Evolutionary conservation across 768 basidiomycete genomes (phyloP).

Genomic region (Psilocybe cyanescens): DNA sequence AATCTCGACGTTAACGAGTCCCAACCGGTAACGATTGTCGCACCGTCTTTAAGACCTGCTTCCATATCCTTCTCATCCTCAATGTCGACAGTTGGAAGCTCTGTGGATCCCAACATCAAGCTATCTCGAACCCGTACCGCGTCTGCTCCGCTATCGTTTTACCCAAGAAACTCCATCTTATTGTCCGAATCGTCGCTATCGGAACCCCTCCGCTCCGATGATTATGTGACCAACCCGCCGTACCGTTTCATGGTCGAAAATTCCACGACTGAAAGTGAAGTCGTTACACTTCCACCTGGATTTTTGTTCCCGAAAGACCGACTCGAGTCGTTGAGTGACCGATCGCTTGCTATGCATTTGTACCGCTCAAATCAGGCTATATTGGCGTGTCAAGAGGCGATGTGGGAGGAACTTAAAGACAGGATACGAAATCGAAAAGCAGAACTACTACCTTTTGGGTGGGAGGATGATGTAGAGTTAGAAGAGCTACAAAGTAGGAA

Average conservation of each 20-base stretch:
- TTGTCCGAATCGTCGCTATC: conserved; percentile 14
- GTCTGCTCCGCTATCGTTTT: conserved; percentile 37
- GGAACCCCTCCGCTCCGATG: conserved; percentile 6
- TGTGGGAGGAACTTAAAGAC: conserved; percentile 77
- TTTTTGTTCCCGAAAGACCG: conserved; percentile 44
- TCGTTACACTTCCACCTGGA: conserved; percentile 30
- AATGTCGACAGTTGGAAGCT: conserved; percentile 42
- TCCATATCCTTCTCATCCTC: conserved; percentile 60
- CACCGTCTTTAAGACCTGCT: conserved; percentile 41
- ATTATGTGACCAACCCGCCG: conserved; percentile 26
- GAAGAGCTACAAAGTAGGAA: conserved; percentile 58
- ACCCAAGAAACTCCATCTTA: conserved; percentile 24
- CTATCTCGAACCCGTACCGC: conserved; percentile 30
- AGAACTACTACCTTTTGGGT: conserved; percentile 62
- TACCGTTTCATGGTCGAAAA: conserved; percentile 51
- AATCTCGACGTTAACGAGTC: conserved; percentile 37
- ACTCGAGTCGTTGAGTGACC: conserved; percentile 52
- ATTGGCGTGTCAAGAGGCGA: conserved; percentile 69
- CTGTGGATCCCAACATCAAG: conserved; percentile 31
- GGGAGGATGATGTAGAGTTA: conserved; percentile 70
- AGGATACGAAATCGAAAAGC: conserved; percentile 59
- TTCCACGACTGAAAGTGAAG: conserved; percentile 47
- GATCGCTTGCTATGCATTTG: conserved; percentile 73
- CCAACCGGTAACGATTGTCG: conserved; percentile 38
- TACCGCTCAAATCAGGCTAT: conserved; percentile 65